Base-by-base conservation (phyloP, 2,329 filamentous ascomycete species). In the Venturia aucupariae region DNA sequence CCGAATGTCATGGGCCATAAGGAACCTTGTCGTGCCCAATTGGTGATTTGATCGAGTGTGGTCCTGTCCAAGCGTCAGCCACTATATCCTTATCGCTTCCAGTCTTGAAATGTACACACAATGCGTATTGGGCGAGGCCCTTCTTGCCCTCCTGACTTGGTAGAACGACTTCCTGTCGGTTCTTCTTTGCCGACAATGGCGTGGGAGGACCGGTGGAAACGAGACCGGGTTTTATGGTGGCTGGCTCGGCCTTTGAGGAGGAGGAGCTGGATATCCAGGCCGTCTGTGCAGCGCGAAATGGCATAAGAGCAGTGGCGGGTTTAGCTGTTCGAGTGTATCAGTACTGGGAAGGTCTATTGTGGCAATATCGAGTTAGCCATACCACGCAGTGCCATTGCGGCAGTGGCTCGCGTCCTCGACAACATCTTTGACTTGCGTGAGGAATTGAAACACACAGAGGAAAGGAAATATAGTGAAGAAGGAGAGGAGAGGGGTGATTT, bases 1-100 rank as follows among this genome's bases (percentile, higher is more conserved):
- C 88, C 91, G 75, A 96, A 95, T 55, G 90, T 92, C 84, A 95
- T 89, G 70, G 91, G 91, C 90, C 91, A 95, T 64, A 95, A 81
- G n/a, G 91, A 95, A 66, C 87, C 86, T 78, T 94, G 90, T 65
- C 90, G 87, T 54, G 86, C 88, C 91, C 91, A 95, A 80, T 93
- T 94, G 79, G 88, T 80, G 68, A 95, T 83, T 75, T 90, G 84
- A 75, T 95, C 90, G 74, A 92, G 84, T 7, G 89, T 89, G 62
- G 90, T 92, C 68, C 89, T 92, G 44, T 30, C 60, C 24, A 7
- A 44, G n/a, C 17, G 32, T 59, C 32, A 51, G 30, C 54, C n/a
- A 19, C 24, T 35, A 24, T 24, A 41, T 59, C 30, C 54, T 62
- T 32, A 11, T 62, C 27, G 3, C 19, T 35, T 35, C 15, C 27